Base-by-base conservation (phyloP, 2,329 filamentous ascomycete genomes). In the Arthrinium puccinioides region DNA sequence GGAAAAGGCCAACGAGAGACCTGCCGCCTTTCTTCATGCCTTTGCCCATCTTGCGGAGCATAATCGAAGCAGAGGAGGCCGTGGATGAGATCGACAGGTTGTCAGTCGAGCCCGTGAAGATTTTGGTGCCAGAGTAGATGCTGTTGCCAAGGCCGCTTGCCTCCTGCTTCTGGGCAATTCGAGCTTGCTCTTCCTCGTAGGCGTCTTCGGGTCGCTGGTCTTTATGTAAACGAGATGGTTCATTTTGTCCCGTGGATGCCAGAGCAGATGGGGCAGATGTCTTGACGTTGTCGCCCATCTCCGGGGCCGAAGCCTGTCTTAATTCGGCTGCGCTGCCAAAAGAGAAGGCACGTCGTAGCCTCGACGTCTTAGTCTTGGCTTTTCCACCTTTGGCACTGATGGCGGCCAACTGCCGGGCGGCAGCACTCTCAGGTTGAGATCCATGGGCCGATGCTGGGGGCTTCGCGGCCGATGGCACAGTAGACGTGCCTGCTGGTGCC, bases 41-140 rank as follows among this genome's bases (percentile, higher is more conserved):
- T 47, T 88, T 87, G 39, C 92, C 92, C 92, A 98, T 98, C 68
- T 98, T 98, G 37, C 92, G 81, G 48, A 98, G 84, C 87, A 94
- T 94, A 51, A 94, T 80, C 21, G 87, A 94, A 23, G 87, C 87
- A 15, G 87, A 94, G 6, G 87, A 94, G 15, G 87, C 87, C 9
- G 87, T 94, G 4, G 87, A 94, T 2, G 86, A 90, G 45, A 94
- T 87, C 11, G 87, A 94, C 30, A 98, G 64, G 49, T 97, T 97
- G 61, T 98, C 92, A 0, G 87, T 97, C 5, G 92, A 98, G 11
- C 87, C 84, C 13, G 82, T 77, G 56, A 97, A 96, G 45, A 90
- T 76, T 46, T 84, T 83, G 40, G 84, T 84, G 11, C 87, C 86
- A 18, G 84, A 85, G 58, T 98, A 98, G 49, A 98, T 98, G 56